Evolutionary conservation across 2,329 filamentous ascomycete species (phyloP).

Genomic region (Talaromyces piceae): DNA sequence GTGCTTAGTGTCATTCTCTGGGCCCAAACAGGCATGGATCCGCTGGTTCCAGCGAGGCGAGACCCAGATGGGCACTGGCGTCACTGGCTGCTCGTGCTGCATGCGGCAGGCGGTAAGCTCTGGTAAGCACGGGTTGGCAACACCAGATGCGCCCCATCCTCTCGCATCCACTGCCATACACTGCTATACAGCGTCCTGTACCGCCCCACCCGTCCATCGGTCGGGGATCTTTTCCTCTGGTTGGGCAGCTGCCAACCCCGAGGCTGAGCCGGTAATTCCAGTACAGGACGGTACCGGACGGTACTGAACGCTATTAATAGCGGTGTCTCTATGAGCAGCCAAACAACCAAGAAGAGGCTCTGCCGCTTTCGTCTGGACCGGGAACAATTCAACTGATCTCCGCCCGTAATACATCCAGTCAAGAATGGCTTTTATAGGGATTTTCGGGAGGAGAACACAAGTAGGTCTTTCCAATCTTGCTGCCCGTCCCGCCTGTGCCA

Average conservation of each 20-base stretch:
- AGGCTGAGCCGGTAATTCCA: background rate
- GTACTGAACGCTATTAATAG: background rate
- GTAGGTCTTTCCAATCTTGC: background rate
- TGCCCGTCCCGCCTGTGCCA: no score
- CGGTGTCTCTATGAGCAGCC: background rate
- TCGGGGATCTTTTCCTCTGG: no score
- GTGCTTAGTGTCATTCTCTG: background rate
- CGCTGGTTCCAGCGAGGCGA: conserved; percentile 5
- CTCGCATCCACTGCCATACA: no score
- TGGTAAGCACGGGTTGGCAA: no score
- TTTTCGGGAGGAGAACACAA: no score
- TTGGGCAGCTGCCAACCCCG: background rate
- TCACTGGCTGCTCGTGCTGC: conserved; percentile 5
- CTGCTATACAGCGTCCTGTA: no score
- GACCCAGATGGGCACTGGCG: conserved; percentile 6
- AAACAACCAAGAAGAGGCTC: no score
- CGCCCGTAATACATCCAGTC: background rate
- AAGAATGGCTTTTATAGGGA: background rate
- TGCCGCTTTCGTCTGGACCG: no score
- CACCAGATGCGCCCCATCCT: no score
- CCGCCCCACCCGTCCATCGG: no score
- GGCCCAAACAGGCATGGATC: background rate
- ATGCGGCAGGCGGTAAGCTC: conserved; percentile 11
- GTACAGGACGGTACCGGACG: background rate
- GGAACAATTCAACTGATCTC: no score